phyloP scores from a whole-genome alignment of 768 basidiomycete genomes.

The Filobasidium floriforme region DNA sequence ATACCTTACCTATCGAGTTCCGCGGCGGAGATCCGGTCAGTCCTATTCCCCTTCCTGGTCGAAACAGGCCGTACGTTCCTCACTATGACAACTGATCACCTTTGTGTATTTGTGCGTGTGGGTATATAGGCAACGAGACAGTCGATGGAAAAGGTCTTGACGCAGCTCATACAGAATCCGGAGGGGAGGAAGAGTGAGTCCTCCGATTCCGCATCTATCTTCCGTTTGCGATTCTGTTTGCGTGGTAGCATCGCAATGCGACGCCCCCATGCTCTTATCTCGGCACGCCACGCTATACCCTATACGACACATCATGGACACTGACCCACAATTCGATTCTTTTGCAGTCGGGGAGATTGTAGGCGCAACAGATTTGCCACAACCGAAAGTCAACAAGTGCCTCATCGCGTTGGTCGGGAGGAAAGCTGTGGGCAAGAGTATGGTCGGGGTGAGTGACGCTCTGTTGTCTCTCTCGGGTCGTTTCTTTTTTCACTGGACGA shows the following conservation, averaged over 20 bases:
- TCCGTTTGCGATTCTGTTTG: no score
- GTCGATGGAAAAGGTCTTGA: constrained; percentile 73
- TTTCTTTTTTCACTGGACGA: no score
- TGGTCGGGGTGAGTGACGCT: constrained; percentile 32
- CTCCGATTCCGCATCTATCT: no score
- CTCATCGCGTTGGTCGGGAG: constrained; percentile 81
- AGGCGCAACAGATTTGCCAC: constrained; percentile 70
- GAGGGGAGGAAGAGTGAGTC: constrained; percentile 60
- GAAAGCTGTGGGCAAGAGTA: constrained; percentile 65
- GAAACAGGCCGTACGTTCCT: no score
- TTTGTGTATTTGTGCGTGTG: background rate
- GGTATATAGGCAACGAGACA: constrained; percentile 57
- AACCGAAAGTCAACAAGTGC: constrained; percentile 87
- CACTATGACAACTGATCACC: no score
- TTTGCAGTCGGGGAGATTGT: constrained; percentile 67
- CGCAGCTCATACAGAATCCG: constrained; percentile 61
- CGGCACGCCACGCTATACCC: background rate
- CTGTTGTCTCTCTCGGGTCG: background rate
- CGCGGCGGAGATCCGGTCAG: constrained; percentile 77
- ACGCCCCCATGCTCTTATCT: no score
- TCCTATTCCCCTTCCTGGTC: constrained; percentile 13
- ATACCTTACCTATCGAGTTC: constrained; percentile 77
- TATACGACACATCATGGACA: constrained; percentile 20
- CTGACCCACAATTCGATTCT: no score
- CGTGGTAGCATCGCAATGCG: no score